phyloP scores from a whole-genome alignment of 2,329 filamentous ascomycete species.

The Aciculosporium take region DNA sequence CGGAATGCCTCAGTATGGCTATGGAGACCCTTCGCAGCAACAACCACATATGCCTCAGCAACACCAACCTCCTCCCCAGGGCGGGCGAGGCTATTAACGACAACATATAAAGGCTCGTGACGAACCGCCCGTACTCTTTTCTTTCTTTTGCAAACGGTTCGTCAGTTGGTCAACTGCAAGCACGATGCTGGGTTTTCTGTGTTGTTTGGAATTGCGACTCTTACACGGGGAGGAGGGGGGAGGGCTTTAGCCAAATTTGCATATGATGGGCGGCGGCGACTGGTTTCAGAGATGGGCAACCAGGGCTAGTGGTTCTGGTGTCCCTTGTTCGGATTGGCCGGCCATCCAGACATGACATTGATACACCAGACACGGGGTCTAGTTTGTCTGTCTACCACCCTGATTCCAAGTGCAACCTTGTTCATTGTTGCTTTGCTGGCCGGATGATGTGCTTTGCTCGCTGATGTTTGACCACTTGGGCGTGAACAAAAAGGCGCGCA shows the following conservation, averaged over 20 bases:
- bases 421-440: background rate
- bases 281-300: background rate
- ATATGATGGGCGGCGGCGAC: background rate
- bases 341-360: conserved; percentile 2
- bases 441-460: background rate
- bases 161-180: background rate
- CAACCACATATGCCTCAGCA: conserved; percentile 6
- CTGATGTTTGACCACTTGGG: conserved; percentile 1
- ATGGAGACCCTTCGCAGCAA: conserved; percentile 17
- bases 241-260: background rate
- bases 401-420: background rate
- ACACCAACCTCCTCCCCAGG: conserved; percentile 10
- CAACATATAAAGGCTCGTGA: background rate
- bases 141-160: background rate
- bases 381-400: background rate
- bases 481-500: background rate
- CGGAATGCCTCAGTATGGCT: conserved; percentile 28
- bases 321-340: conserved; percentile 2
- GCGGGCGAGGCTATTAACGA: conserved; percentile 11
- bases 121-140: too few relatives aligned
- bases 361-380: background rate
- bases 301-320: background rate
- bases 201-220: conserved; percentile 1
- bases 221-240: background rate
- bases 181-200: background rate